Evolutionary conservation across 495 filamentous ascomycete species (phyloP).

Genomic region (Cercophora sp.): DNA sequence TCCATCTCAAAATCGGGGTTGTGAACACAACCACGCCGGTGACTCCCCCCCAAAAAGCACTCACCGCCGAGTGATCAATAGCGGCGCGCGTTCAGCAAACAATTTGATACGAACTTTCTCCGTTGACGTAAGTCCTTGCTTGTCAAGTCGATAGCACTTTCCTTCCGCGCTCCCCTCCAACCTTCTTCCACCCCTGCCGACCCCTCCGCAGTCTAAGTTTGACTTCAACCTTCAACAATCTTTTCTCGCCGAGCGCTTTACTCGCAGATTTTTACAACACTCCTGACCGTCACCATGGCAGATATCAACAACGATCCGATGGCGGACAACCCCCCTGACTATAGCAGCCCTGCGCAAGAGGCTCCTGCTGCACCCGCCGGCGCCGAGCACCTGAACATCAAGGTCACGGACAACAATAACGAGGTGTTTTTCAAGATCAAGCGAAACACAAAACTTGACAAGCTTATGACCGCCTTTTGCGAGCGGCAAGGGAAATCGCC

Average conservation of each 20-base stretch:
- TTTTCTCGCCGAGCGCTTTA: background rate
- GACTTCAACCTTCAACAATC: background rate
- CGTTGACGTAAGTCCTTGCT: too few relatives aligned
- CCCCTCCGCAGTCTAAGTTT: too few relatives aligned
- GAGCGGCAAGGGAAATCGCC: constrained; percentile 88
- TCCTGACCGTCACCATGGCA: constrained; percentile 11
- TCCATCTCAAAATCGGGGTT: background rate
- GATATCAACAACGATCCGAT: constrained; percentile 45
- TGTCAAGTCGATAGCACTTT: too few relatives aligned
- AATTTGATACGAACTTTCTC: too few relatives aligned
- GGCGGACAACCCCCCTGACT: constrained; percentile 50
- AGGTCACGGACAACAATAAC: constrained; percentile 99
- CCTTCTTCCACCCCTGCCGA: too few relatives aligned
- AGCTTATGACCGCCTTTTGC: constrained; percentile 98
- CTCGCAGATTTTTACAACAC: too few relatives aligned
- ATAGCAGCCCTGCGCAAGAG: constrained; percentile 54
- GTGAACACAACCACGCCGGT: too few relatives aligned
- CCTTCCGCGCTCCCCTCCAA: background rate
- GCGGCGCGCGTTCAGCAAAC: too few relatives aligned
- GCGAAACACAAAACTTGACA: constrained; percentile 90
- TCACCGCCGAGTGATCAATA: too few relatives aligned
- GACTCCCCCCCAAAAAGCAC: too few relatives aligned
- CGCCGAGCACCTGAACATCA: constrained; percentile 94
- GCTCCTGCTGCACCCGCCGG: constrained; percentile 32
- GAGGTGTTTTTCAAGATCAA: constrained; percentile 99